Percentiles rank a stretch among this genome's conserved stretches.
Conservation (phyloP, 2,329 filamentous ascomycete species). For the Aureobasidium leucospermi region DNA sequence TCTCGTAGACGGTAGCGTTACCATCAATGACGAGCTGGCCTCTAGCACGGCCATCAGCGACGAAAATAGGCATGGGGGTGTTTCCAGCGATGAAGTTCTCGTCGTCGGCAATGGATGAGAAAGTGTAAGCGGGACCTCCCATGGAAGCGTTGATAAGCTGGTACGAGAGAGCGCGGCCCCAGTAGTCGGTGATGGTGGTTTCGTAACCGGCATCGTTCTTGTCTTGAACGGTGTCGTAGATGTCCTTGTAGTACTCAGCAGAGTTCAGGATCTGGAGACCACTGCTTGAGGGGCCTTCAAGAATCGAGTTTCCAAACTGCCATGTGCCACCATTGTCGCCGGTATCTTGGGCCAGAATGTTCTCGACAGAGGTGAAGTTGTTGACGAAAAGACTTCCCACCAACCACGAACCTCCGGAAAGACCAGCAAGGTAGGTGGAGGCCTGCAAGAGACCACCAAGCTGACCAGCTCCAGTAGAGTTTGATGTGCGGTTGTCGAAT, state of each 20-base stretch:
- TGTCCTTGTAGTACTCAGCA: conserved; percentile 55
- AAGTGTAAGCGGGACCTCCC: conserved; percentile 72
- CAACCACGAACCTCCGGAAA: conserved; percentile 80
- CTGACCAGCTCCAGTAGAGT: conserved; percentile 55
- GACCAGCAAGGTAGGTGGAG: conserved; percentile 69
- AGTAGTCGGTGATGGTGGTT: conserved; percentile 77
- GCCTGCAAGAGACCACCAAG: conserved; percentile 76
- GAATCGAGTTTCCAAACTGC: conserved; percentile 57
- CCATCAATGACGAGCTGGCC: conserved; percentile 53
- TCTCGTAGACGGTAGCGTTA: conserved; percentile 72
- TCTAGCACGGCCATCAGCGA: conserved; percentile 60
- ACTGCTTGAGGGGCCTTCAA: conserved; percentile 48
- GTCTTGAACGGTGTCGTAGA: conserved; percentile 49
- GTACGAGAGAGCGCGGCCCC: conserved; percentile 76
- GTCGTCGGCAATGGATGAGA: conserved; percentile 65
- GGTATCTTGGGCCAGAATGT: conserved; percentile 40
- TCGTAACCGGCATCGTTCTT: conserved; percentile 61
- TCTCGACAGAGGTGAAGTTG: conserved; percentile 66
- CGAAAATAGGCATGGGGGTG: conserved; percentile 65
- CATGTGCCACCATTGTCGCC: conserved; percentile 45
- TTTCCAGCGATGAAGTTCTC: conserved; percentile 55
- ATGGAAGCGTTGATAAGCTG: conserved; percentile 71
- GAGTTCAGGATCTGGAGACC: conserved; percentile 48
- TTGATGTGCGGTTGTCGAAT: conserved; percentile 65
- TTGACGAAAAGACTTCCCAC: conserved; percentile 71